Conservation (phyloP, 2,329 filamentous ascomycete species). For the Cadophora malorum region DNA sequence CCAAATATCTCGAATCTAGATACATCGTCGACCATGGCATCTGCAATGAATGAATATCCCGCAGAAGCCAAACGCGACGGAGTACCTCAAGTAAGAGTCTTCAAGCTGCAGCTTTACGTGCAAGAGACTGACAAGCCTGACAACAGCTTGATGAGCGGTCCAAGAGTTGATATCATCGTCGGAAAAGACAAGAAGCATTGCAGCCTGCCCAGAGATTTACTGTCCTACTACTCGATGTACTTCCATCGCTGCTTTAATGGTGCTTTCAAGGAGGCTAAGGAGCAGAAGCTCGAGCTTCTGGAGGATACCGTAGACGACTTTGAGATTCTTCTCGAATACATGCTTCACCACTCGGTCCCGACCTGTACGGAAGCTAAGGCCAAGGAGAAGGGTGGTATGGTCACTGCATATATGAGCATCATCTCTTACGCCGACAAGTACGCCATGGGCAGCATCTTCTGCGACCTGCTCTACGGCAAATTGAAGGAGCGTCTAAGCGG, state of each 20-base stretch:
- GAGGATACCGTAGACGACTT: conserved; percentile 27
- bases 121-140: neutral
- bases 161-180: conserved; percentile 28
- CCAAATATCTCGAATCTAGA: too few relatives aligned
- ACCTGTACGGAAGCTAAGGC: neutral
- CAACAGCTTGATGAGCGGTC: conserved; percentile 23
- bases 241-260: conserved; percentile 32
- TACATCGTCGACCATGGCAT: too few relatives aligned
- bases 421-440: conserved; percentile 15
- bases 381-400: neutral
- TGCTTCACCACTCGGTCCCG: conserved; percentile 15
- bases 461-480: neutral
- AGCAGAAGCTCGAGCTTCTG: conserved; percentile 25
- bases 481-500: too few relatives aligned
- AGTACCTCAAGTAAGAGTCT: neutral
- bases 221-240: conserved; percentile 29
- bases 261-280: conserved; percentile 22
- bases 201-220: conserved; percentile 26
- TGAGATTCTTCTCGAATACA: conserved; percentile 26
- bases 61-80: too few relatives aligned
- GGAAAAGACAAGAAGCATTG: conserved; percentile 30
- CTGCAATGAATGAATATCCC: too few relatives aligned
- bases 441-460: neutral
- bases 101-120: too few relatives aligned
- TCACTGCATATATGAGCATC: neutral